These are phyloP conservation scores for Aphanoascus verrucosus DNA, from an alignment of 2,329 filamentous ascomycete species.

Conservation along the genomic window DNA sequence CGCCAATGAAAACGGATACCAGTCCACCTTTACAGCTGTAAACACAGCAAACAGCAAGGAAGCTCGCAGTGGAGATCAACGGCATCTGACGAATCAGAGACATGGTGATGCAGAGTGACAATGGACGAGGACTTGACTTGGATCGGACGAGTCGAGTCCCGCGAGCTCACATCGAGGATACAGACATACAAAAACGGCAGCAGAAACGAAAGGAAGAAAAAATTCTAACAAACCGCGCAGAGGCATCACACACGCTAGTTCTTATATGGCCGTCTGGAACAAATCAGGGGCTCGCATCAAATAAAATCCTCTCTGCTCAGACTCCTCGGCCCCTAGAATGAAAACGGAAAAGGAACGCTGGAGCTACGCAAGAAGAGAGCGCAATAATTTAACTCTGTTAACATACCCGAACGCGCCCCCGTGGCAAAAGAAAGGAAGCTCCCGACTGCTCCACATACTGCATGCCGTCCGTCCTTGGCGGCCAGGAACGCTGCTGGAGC, in stretches of 20 bases:
- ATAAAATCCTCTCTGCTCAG: background rate
- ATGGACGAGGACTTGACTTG: no score
- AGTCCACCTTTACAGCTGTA: background rate
- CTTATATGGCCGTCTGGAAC: background rate
- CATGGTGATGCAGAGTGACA: background rate
- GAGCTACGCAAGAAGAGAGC: background rate
- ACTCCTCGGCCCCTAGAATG: background rate
- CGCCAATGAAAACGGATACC: no score
- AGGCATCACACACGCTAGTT: no score
- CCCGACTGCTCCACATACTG: background rate
- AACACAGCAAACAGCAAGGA: slow-evolving; percentile 7
- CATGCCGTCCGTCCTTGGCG: slow-evolving; percentile 6
- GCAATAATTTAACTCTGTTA: no score
- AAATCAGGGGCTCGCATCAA: background rate
- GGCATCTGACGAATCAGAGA: slow-evolving; percentile 2
- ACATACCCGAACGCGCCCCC: background rate
- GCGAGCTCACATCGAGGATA: no score
- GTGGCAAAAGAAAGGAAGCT: background rate
- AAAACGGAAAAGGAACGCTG: no score
- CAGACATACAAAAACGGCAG: no score
- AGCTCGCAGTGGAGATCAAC: background rate
- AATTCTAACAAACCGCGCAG: background rate
- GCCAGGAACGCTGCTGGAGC: slow-evolving; percentile 1
- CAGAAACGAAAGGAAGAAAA: background rate
- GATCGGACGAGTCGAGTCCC: no score